phyloP scores from a whole-genome alignment of 345 rosid genomes.

The Syzygium grande region DNA sequence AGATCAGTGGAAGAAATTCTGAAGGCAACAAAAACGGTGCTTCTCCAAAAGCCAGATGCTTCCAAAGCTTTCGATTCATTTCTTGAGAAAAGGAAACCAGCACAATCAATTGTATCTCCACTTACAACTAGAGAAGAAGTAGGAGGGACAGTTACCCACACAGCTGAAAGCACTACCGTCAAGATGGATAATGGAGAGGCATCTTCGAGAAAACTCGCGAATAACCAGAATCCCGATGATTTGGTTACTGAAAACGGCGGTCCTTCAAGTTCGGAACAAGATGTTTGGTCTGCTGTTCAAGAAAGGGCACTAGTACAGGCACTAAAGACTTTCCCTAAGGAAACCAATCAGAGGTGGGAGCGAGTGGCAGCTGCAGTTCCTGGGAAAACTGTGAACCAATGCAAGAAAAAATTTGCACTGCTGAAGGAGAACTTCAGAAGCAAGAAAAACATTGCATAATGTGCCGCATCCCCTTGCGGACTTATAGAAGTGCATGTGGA shows the following conservation, averaged over 20 bases:
- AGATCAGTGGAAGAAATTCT: conserved; percentile 94
- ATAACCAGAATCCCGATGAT: conserved; percentile 27
- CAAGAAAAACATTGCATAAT: conserved; percentile 51
- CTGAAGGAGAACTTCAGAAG: conserved; percentile 80
- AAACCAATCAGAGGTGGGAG: conserved; percentile 91
- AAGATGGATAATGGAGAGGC: conserved; percentile 20
- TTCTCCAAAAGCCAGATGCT: conserved; percentile 90
- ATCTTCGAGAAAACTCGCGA: conserved; percentile 14
- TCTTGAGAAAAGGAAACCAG: conserved; percentile 92
- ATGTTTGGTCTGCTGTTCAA: conserved; percentile 89
- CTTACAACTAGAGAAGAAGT: conserved; percentile 81
- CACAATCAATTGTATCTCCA: conserved; percentile 63
- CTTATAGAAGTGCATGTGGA: neutral
- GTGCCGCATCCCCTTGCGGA: neutral
- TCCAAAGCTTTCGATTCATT: conserved; percentile 91
- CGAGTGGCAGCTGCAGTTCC: conserved; percentile 96
- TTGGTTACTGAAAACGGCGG: conserved; percentile 20
- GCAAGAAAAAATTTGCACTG: conserved; percentile 83
- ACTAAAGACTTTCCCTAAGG: conserved; percentile 93
- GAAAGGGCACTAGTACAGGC: conserved; percentile 95
- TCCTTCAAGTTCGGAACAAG: conserved; percentile 58
- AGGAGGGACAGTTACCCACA: conserved; percentile 9
- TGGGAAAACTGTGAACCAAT: conserved; percentile 81
- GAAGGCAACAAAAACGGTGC: conserved; percentile 93
- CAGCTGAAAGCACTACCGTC: conserved; percentile 11